phyloP scores from a whole-genome alignment of 208 protist species.

The Wallacemonas rigidus region DNA sequence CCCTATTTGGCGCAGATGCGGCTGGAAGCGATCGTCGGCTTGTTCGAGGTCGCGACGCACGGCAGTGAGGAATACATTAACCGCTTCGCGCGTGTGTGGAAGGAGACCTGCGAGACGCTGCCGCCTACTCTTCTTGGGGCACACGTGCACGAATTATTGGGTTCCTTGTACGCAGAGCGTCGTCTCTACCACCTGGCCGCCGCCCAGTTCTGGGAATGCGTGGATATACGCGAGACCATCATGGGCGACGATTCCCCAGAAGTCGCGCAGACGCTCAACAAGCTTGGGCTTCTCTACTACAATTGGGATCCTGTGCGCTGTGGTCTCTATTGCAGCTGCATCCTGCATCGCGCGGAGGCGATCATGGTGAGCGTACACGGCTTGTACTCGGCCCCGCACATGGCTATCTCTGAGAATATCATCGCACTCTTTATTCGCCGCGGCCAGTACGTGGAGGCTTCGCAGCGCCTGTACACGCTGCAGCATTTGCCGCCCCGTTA shows the following conservation, averaged over 20 bases:
- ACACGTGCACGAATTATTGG: constrained; percentile 46
- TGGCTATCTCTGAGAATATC: constrained; percentile 57
- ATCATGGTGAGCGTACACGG: constrained; percentile 42
- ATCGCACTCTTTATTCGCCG: constrained; percentile 50
- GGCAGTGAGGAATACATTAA: constrained; percentile 24
- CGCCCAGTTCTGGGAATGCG: constrained; percentile 44
- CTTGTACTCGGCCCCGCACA: constrained; percentile 40
- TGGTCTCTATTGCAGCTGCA: constrained; percentile 48
- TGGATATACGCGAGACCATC: constrained; percentile 43
- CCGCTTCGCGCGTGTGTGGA: constrained; percentile 40
- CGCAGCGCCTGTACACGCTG: constrained; percentile 33
- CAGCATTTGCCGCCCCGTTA: constrained; percentile 38
- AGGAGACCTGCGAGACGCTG: constrained; percentile 26
- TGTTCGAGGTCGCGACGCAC: constrained; percentile 40
- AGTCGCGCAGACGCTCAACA: constrained; percentile 50
- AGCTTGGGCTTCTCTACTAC: constrained; percentile 61
- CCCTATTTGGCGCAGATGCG: constrained; percentile 27
- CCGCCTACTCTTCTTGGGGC: constrained; percentile 31
- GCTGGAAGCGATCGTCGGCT: constrained; percentile 36
- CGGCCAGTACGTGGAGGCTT: constrained; percentile 49
- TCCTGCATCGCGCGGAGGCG: constrained; percentile 54
- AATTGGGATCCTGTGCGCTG: constrained; percentile 45
- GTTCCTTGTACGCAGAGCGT: constrained; percentile 43
- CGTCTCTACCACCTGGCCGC: constrained; percentile 36
- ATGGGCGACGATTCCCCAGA: constrained; percentile 34